A percentile compares a stretch with the other conserved stretches of the same genome.
These are phyloP conservation scores for Neckera pumila DNA, from an alignment of 225 moss, liverwort and hornwort species.

Conservation along the genomic window DNA sequence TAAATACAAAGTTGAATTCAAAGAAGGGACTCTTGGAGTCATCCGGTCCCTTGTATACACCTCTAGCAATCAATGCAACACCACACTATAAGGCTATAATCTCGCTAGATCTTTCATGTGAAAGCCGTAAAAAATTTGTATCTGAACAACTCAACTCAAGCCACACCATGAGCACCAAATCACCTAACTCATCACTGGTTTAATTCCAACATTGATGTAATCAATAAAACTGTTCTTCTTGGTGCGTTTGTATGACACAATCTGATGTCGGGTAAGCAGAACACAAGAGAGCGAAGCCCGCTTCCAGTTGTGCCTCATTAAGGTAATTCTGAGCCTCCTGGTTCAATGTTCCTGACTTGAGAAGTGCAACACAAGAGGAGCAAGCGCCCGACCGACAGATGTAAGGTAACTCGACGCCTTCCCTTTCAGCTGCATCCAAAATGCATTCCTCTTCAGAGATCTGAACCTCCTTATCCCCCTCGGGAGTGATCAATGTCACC, in stretches of 20 bases:
- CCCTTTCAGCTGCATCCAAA: conserved; percentile 34
- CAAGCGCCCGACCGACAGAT: conserved; percentile 26
- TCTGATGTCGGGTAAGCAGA: conserved; percentile 25
- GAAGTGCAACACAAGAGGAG: conserved; percentile 28
- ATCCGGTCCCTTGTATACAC: background rate
- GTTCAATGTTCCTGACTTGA: conserved; percentile 27
- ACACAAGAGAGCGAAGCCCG: conserved; percentile 36
- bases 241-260: conserved; percentile 31
- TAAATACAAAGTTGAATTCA: background rate
- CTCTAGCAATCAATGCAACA: background rate
- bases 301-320: conserved; percentile 17
- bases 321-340: conserved; percentile 22
- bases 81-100: too few relatives aligned
- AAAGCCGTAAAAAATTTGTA: background rate
- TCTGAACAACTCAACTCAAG: background rate
- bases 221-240: conserved; percentile 34
- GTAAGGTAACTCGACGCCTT: conserved; percentile 9
- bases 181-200: background rate
- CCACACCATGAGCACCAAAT: background rate
- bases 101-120: background rate
- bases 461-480: conserved; percentile 8
- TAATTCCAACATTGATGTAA: background rate
- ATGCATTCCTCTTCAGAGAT: conserved; percentile 20
- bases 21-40: background rate
- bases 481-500: conserved; percentile 38